Conservation (phyloP, 2,329 filamentous ascomycete species). For the Fusarium neocosmosporiellum region DNA sequence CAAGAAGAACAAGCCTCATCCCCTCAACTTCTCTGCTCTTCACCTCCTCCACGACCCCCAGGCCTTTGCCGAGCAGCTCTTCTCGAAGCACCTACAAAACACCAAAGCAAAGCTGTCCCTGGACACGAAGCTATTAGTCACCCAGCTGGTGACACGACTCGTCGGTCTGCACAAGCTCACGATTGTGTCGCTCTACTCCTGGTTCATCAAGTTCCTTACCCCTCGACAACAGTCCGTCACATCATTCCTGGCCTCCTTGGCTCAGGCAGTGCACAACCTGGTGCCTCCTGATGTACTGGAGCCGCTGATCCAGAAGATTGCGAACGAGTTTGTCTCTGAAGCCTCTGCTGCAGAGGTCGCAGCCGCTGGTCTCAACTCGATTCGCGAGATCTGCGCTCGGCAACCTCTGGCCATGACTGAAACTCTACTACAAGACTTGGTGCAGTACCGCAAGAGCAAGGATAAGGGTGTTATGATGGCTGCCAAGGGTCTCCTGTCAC, state of each 20-base stretch:
- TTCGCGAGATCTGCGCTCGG: slow-evolving; percentile 90
- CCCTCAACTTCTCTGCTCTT: slow-evolving; percentile 94
- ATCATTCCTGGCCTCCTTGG: slow-evolving; percentile 90
- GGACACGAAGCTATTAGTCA: slow-evolving; percentile 88
- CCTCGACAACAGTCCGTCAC: slow-evolving; percentile 91
- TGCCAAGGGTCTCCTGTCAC: slow-evolving; percentile 86
- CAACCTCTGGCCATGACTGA: slow-evolving; percentile 98
- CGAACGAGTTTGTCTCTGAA: slow-evolving; percentile 98
- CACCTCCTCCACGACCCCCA: slow-evolving; percentile 96
- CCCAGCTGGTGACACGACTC: slow-evolving; percentile 90
- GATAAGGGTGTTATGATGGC: slow-evolving; percentile 99
- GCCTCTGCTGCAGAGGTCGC: slow-evolving; percentile 91
- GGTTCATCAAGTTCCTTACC: slow-evolving; percentile 93
- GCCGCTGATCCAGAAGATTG: slow-evolving; percentile 92
- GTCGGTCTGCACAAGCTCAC: slow-evolving; percentile 94
- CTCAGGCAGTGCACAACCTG: slow-evolving; percentile 89
- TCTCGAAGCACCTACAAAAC: slow-evolving; percentile 90
- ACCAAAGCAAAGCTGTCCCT: slow-evolving; percentile 86
- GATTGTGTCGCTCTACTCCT: slow-evolving; percentile 91
- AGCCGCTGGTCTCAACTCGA: slow-evolving; percentile 91
- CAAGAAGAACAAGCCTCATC: slow-evolving; percentile 88
- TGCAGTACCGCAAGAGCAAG: slow-evolving; percentile 96
- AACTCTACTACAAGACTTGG: slow-evolving; percentile 92
- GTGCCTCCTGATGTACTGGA: slow-evolving; percentile 94
- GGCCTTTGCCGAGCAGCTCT: slow-evolving; percentile 89